phyloP scores from a whole-genome alignment of 176 grass and related monocot species.

The Raddia guianensis region DNA sequence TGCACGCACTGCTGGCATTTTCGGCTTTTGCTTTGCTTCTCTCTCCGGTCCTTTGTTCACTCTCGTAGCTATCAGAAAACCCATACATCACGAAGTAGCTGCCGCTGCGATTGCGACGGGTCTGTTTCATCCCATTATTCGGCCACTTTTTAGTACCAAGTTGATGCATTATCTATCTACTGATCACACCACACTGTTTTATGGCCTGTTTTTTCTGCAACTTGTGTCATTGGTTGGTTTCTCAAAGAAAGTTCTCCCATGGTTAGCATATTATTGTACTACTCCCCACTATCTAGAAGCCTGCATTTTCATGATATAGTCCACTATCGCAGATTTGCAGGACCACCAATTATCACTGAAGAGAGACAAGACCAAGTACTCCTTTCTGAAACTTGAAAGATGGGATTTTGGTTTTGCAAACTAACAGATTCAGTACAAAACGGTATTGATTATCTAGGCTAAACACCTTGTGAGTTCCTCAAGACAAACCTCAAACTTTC shows the following conservation, averaged over 20 bases:
- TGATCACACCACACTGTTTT: background rate
- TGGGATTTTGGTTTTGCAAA: background rate
- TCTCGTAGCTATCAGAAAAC: background rate
- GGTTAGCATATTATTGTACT: background rate
- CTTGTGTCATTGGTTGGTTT: background rate
- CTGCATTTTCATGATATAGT: background rate
- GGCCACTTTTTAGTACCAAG: constrained; percentile 1
- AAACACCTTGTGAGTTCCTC: constrained; percentile 9
- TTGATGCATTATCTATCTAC: constrained; percentile 6
- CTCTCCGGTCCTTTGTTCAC: background rate
- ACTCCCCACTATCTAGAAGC: background rate
- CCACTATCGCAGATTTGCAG: too few relatives aligned
- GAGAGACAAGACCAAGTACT: too few relatives aligned
- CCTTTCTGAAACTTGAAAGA: too few relatives aligned
- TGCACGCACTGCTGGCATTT: background rate
- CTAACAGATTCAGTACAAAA: background rate
- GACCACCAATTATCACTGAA: too few relatives aligned
- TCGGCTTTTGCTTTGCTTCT: background rate
- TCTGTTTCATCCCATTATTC: background rate
- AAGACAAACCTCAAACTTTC: constrained; percentile 27
- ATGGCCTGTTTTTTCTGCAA: background rate
- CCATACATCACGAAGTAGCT: constrained; percentile 16
- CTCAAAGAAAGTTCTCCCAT: background rate
- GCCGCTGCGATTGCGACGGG: background rate
- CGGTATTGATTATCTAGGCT: constrained; percentile 24